Percentiles rank a stretch among this genome's conserved stretches.
Conservation (phyloP, 2,329 filamentous ascomycete genomes). For the Colletotrichum sp. region DNA sequence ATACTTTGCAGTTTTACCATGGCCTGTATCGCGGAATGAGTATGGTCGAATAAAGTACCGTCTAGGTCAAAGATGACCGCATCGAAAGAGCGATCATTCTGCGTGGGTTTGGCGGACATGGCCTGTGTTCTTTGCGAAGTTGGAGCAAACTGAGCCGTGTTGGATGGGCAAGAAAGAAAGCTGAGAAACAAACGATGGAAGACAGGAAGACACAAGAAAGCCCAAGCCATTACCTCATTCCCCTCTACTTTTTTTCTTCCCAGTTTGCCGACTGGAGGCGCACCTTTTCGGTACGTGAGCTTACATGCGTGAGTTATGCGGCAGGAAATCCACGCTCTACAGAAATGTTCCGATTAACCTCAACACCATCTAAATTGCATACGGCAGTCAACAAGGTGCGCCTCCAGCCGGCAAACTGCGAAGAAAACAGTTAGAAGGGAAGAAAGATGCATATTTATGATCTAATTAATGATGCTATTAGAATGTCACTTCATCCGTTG, state of each 20-base stretch:
- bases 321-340: too few species aligned
- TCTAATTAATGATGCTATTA: conserved; percentile 6
- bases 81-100: background rate
- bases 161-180: background rate
- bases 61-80: background rate
- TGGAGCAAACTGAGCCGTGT: background rate
- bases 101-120: background rate
- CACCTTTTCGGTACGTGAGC: background rate
- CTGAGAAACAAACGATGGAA: too few species aligned
- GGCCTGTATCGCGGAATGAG: background rate
- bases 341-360: background rate
- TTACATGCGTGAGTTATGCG: background rate
- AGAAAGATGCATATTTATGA: background rate
- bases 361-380: background rate
- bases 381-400: too few species aligned
- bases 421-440: too few species aligned
- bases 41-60: background rate
- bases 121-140: background rate
- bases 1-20: background rate
- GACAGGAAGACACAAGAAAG: too few species aligned
- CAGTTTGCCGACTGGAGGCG: too few species aligned
- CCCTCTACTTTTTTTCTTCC: too few species aligned
- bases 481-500: conserved; percentile 33
- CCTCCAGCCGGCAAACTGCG: too few species aligned
- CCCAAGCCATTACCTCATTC: too few species aligned